phyloP scores from a whole-genome alignment of 129 eudicot genomes.

The Ambrosia trifida region DNA sequence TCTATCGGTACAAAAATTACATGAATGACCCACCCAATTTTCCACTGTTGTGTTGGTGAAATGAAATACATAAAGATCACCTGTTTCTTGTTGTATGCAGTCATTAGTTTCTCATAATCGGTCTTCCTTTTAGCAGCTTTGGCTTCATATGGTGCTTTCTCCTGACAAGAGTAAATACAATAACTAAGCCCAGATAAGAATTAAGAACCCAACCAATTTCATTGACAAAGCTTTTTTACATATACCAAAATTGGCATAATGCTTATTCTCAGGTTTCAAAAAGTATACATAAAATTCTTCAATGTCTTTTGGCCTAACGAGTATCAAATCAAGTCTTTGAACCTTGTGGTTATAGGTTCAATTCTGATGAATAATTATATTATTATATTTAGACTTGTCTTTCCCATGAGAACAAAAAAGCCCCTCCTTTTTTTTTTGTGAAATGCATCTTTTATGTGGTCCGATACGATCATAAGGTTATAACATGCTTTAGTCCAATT shows the following conservation, averaged over 20 bases:
- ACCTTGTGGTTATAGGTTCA: neutral
- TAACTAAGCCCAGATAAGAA: conserved; percentile 7
- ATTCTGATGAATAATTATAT: neutral
- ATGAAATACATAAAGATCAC: conserved; percentile 28
- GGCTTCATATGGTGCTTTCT: conserved; percentile 93
- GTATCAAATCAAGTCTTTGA: neutral
- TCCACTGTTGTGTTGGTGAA: conserved; percentile 4
- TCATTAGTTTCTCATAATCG: conserved; percentile 75
- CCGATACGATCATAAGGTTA: neutral
- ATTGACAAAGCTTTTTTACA: neutral
- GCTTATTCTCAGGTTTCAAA: neutral
- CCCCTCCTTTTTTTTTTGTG: neutral
- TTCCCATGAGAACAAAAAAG: neutral
- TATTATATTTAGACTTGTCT: neutral
- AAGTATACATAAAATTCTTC: neutral
- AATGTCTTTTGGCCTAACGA: conserved; percentile 10
- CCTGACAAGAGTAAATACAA: conserved; percentile 49
- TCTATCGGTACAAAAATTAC: neutral
- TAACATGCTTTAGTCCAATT: neutral
- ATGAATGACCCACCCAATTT: neutral
- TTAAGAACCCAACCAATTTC: neutral
- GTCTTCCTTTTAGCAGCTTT: conserved; percentile 84
- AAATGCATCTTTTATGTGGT: neutral
- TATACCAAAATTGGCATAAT: neutral
- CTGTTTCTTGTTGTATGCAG: conserved; percentile 89